Evolutionary conservation across 768 basidiomycete species (phyloP).

Genomic region (Hericium erinaceus): DNA sequence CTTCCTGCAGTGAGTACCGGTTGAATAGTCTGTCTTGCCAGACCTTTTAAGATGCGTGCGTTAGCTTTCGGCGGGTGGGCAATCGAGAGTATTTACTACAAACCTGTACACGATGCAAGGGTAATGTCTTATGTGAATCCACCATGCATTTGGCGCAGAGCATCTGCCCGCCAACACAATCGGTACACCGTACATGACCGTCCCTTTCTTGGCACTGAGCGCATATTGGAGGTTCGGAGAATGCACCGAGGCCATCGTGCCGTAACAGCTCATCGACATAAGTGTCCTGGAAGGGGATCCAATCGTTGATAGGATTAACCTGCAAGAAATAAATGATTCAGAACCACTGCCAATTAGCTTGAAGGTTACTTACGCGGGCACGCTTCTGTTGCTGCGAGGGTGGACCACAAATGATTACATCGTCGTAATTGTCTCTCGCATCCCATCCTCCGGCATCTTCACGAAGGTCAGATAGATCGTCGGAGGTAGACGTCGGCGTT

Average conservation of each 20-base stretch:
- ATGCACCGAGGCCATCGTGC: not conserved
- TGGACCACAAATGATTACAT: too few relatives aligned
- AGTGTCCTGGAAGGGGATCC: too few relatives aligned
- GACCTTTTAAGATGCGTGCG: not conserved
- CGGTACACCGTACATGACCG: not conserved
- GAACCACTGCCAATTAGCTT: too few relatives aligned
- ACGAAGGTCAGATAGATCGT: too few relatives aligned
- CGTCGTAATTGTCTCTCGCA: too few relatives aligned
- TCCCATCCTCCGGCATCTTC: too few relatives aligned
- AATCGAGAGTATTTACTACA: not conserved
- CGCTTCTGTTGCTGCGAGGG: too few relatives aligned
- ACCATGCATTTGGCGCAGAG: not conserved
- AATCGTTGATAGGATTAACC: too few relatives aligned
- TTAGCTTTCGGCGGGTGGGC: too few relatives aligned
- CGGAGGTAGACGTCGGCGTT: too few relatives aligned
- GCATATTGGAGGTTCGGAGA: not conserved
- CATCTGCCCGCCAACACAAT: not conserved
- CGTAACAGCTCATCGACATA: not conserved
- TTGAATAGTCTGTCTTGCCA: not conserved
- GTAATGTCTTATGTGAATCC: not conserved
- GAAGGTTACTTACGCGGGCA: too few relatives aligned
- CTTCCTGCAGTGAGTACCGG: not conserved
- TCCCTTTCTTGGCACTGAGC: not conserved
- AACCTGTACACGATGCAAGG: not conserved
- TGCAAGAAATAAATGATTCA: too few relatives aligned